phyloP scores from a whole-genome alignment of 2,329 filamentous ascomycete species.

The Lecanicillium sp. region DNA sequence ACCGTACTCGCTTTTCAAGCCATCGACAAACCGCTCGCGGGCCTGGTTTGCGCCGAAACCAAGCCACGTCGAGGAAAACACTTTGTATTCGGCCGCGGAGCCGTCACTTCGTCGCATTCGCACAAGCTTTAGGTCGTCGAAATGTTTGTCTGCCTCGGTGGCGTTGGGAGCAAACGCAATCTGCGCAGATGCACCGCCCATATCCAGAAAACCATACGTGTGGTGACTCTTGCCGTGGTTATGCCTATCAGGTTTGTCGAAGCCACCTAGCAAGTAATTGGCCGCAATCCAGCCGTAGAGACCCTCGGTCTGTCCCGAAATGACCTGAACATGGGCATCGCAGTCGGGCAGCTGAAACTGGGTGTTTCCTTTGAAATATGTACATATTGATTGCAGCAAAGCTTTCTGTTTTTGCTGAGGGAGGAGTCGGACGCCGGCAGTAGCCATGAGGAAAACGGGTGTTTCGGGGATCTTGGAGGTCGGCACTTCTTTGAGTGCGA shows the following conservation, averaged over 20 bases:
- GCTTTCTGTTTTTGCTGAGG: slow-evolving; percentile 62
- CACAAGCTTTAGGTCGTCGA: slow-evolving; percentile 78
- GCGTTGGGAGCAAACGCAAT: slow-evolving; percentile 94
- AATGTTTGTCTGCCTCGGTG: slow-evolving; percentile 84
- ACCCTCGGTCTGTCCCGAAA: slow-evolving; percentile 90
- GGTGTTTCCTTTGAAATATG: slow-evolving; percentile 69
- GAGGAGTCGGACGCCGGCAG: slow-evolving; percentile 86
- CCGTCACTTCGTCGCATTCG: slow-evolving; percentile 80
- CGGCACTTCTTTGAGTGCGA: slow-evolving; percentile 74
- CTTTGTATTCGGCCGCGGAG: slow-evolving; percentile 66
- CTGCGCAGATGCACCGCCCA: slow-evolving; percentile 96
- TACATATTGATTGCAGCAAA: slow-evolving; percentile 71
- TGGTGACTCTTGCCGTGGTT: slow-evolving; percentile 80
- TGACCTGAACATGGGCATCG: slow-evolving; percentile 81
- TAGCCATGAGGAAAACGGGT: slow-evolving; percentile 90
- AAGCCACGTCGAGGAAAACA: slow-evolving; percentile 95
- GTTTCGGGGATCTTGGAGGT: slow-evolving; percentile 69
- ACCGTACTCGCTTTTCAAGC: slow-evolving; percentile 59
- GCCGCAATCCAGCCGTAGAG: slow-evolving; percentile 96
- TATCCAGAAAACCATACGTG: slow-evolving; percentile 95
- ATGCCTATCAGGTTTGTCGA: slow-evolving; percentile 68
- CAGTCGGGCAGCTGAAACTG: slow-evolving; percentile 87
- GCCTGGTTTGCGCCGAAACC: slow-evolving; percentile 97
- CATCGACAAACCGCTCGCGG: slow-evolving; percentile 72
- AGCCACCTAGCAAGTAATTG: slow-evolving; percentile 89